Base-by-base conservation (phyloP, 345 rosid species). In the Euphorbia pulcherrima region DNA sequence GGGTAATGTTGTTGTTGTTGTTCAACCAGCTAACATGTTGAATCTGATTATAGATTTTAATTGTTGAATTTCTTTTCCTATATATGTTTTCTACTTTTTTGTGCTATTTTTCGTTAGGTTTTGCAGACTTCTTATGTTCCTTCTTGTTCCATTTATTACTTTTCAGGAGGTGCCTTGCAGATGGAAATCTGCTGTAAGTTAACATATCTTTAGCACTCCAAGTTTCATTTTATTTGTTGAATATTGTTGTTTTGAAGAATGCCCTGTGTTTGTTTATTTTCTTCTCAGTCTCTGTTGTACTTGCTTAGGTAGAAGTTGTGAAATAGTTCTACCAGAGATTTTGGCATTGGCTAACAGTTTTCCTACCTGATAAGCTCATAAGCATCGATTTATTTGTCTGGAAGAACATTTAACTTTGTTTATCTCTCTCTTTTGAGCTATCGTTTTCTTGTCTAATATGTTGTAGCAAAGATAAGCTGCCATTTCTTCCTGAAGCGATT, bases 131-230 rank as follows among this genome's bases (percentile, higher is more conserved):
- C 21, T 60, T 62, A 8, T 57, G n/a, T n/a, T n/a, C n/a, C n/a
- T n/a, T 23, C 51, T 70, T 55, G 61, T 28, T 54, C 47, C 16
- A 48, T 50, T 47, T 71, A n/a, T 39, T 55, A 53, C 65, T 62
- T 75, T 76, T 40, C 87, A 92, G 96, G 86, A 86, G 69, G 64
- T 87, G 89, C 72, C 79, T 88, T 48, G 24, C 67, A 35, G 98
- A 92, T 77, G 98, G 96, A 62, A 92, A 92, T 81, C 85, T 92
- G 68, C 72, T 92, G 98, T 89, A 79, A 89, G 98, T 86, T 46
- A 21, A 30, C 37, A 50, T 18, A n/a, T n/a, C n/a, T n/a, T n/a
- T n/a, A n/a, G n/a, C 12, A 44, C 35, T 67, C 2, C 23, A 56
- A 24, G 48, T 46, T n/a, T 16, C n/a, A 3, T 20, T 47, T 30